These are phyloP conservation scores for Ruellia speciosa DNA, from an alignment of 305 asterid genomes.

Conservation along the genomic window DNA sequence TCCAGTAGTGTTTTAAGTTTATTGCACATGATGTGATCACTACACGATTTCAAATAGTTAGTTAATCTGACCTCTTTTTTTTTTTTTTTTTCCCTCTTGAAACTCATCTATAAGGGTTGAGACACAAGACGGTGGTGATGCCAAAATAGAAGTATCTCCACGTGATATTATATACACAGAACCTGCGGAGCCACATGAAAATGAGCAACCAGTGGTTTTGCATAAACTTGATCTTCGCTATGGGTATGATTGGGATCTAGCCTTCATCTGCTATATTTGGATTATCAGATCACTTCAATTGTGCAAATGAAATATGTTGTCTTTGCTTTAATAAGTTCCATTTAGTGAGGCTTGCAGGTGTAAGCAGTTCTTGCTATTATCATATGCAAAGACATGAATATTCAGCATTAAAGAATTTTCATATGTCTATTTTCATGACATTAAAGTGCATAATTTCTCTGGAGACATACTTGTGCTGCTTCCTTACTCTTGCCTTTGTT, in stretches of 20 bases:
- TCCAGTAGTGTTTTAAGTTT: constrained; percentile 1
- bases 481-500: constrained; percentile 5
- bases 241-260: constrained; percentile 46
- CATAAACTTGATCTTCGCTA: constrained; percentile 90
- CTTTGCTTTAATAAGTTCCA: background rate
- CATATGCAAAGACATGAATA: background rate
- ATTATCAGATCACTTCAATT: background rate
- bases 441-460: background rate
- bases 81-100: background rate
- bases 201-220: constrained; percentile 58
- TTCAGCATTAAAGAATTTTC: background rate
- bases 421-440: background rate
- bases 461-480: background rate
- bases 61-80: constrained; percentile 17
- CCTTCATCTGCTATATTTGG: constrained; percentile 2
- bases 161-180: constrained; percentile 89
- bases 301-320: background rate
- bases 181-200: constrained; percentile 65
- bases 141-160: constrained; percentile 86
- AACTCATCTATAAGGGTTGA: constrained; percentile 52
- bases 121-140: constrained; percentile 99
- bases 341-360: background rate
- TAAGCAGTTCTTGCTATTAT: background rate
- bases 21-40: constrained; percentile 4
- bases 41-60: constrained; percentile 9